Evolutionary conservation across 2,329 filamentous ascomycete genomes (phyloP), one percentile per base, ranked within the genome.

Genomic region (Dothideomycetidae sp.): DNA sequence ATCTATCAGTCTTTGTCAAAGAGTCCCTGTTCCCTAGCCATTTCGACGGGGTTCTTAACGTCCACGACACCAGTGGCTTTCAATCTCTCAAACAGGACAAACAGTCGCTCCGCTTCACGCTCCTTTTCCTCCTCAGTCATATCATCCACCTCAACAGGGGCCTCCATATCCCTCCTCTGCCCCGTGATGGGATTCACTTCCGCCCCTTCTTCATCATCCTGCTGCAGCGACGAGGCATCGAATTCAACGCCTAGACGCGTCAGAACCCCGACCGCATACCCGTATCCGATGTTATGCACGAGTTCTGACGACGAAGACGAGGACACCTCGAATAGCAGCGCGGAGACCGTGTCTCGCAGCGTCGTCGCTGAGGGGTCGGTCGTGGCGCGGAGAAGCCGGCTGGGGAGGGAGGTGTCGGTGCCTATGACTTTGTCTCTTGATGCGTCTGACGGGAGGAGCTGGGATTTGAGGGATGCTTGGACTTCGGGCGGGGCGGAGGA

Each of bases 121-220:
- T 93, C 82, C 57, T 88, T 94, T 61, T 96, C 88, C 46, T 86
- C 85, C 32, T 81, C 66, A 0, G 81, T 90, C 88, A 96, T 93
- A 33, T 81, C 73, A 1, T 75, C 73, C 3, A 73, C 61, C 5
- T 72, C 63, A 5, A 63, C 59, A 37, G 66, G 68, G 29, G 28
- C 15, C 29, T 86, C 81, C 26, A 65, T 67, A 38, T 42, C 44
- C 32, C 48, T 43, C 45, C 78, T 75, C 56, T 94, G 86, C 0
- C 86, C 86, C 1, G 86, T 94, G 19, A 94, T 73, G 0, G 86
- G 84, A 46, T 94, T 94, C 36, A 92, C 62, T 48, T 54, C 46
- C 35, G 48, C 38, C 45, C 51, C 45, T 50, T 41, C 57, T 48
- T 46, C 50, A 7, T 37, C 36, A n/a, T 35, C 62, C 67, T 5